Evolutionary conservation across 140 eudicot genomes (phyloP), one percentile per base, ranked within the genome.

Genomic region (Stevia rebaudiana): DNA sequence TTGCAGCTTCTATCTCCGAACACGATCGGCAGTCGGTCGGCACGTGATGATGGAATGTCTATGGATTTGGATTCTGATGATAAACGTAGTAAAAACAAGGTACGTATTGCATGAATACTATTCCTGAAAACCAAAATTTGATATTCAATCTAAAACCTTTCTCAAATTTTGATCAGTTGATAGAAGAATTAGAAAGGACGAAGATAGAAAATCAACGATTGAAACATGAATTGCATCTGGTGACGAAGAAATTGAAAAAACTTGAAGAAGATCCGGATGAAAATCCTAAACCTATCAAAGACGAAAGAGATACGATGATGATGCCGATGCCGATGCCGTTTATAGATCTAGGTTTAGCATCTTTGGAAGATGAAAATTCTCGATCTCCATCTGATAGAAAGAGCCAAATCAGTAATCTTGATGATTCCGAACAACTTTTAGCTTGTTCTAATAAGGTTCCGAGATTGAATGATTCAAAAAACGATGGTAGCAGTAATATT

Each of bases 1-100:
- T 69, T 87, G 83, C 81, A 79, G 74, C 87, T 86, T 60, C 82
- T 81, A 16, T 78, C 90, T 4, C 79, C 76, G 8, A 86, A 81
- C 60, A 73, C 83, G 11, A 69, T 72, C 16, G 61, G 75, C 33
- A 76, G 81, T 42, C 79, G 78, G 37, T 78, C 90, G 25, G 73
- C 73, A 36, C 79, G 54, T 10, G 84, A 81, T 53, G 85, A 81
- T 23, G 78, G 78, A 49, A 46, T 65, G 39, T 76, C 86, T 11
- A 24, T 80, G 1, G 68, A 74, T 36, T 74, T 80, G 1, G 68
- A 74, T 36, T 74, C 82, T 0, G 80, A 72, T 6, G 83, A 75
- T 22, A 83, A 73, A 46, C 78, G 67, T 55, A 42, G 77, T 16
- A 83, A 80, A 53, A 72, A 18, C 53, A 80, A 83, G 95, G 95